Conservation (phyloP, 305 asterid genomes). For the Fraxinus xanthoxyloides region DNA sequence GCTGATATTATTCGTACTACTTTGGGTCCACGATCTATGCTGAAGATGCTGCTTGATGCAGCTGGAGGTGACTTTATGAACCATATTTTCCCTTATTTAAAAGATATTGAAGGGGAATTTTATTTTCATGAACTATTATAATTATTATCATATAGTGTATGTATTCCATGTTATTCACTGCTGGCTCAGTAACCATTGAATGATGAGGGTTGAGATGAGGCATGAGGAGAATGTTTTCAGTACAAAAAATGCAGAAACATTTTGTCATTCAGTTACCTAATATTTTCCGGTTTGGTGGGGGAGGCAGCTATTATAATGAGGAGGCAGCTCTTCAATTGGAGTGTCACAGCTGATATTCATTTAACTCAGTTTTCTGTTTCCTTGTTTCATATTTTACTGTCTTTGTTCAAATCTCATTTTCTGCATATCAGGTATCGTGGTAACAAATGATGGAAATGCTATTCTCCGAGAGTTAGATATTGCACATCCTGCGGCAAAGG, state of each 20-base stretch:
- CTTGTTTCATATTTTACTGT: not conserved
- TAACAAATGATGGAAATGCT: constrained; percentile 98
- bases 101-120: not conserved
- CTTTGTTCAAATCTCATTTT: not conserved
- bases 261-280: not conserved
- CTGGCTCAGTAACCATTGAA: not conserved
- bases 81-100: not conserved
- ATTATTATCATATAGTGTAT: not conserved
- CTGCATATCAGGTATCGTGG: constrained; percentile 69
- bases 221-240: not conserved
- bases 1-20: constrained; percentile 56
- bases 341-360: not conserved
- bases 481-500: constrained; percentile 99
- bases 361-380: not conserved
- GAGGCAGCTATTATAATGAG: not conserved
- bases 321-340: not conserved
- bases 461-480: constrained; percentile 92
- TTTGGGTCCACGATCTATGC: constrained; percentile 52
- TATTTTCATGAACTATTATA: not conserved
- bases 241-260: not conserved
- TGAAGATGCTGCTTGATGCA: constrained; percentile 56
- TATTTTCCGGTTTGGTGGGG: not conserved
- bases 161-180: not conserved
- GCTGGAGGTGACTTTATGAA: constrained; percentile 37
- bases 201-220: not conserved